Base-by-base conservation (phyloP, 2,329 filamentous ascomycete genomes). In the Calonectria fujianensis region DNA sequence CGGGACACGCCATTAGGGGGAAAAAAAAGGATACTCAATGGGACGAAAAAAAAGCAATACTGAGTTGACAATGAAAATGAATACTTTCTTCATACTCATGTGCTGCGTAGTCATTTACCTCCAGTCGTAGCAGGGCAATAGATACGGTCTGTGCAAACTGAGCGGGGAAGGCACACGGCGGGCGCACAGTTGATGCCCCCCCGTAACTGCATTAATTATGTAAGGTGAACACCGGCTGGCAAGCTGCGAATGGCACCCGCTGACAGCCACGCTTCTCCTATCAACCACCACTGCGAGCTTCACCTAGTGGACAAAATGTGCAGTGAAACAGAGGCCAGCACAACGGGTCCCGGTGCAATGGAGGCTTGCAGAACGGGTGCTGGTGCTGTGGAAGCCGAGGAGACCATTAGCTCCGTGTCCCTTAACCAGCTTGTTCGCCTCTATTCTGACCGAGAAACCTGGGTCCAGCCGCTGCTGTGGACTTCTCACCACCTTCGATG, bases 181-280 rank as follows among this genome's bases (percentile, higher is more conserved):
- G 11, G 32, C 52, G 29, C 20, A n/a, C 20, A 59, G 54, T 35
- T 27, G 6, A 57, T 59, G 37, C 20, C 35, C 37, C 37, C n/a
- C 57, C n/a, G 24, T 37, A 16, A n/a, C 57, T 63, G 57, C 57
- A 41, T 63, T 63, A 63, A 63, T 63, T 63, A 63, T 63, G 57
- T 63, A 63, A 63, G 57, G 57, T 63, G 57, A 63, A 27, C 37
- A 37, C 54, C 13, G 31, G n/a, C 54, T 9, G 54, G n/a, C 20
- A 24, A 24, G 8, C 20, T 48, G 45, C 45, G 20, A 10, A 48
- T 20, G 45, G 9, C 45, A 48, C n/a, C 45, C 45, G 45, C 45
- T 48, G 45, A 48, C 45, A 48, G 45, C 45, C 45, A 48, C 5
- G 20, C 45, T 37, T 18, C 57, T 61, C n/a, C 57, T 39, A n/a